phyloP scores from a whole-genome alignment of 352 stramenopile species.

The Phytopythium montanum region DNA sequence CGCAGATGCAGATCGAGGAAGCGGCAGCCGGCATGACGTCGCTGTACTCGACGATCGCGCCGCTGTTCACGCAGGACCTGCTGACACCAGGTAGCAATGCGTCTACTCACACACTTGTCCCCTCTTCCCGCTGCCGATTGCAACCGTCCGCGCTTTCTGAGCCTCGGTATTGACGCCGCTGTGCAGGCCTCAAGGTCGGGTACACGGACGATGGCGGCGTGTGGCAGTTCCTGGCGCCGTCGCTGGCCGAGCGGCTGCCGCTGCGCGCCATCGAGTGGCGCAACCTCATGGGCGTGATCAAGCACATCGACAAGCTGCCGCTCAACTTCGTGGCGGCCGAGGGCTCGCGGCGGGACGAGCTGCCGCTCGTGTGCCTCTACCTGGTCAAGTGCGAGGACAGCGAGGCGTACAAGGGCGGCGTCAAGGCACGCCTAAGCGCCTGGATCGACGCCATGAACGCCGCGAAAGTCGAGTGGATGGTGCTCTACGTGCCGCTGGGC shows the following conservation, averaged over 20 bases:
- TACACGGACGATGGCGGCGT: constrained; percentile 71
- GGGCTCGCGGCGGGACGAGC: constrained; percentile 12
- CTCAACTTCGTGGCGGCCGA: constrained; percentile 46
- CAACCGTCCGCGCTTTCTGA: not conserved
- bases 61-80: constrained; percentile 69
- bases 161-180: not conserved
- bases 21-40: constrained; percentile 35
- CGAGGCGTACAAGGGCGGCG: constrained; percentile 54
- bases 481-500: constrained; percentile 84
- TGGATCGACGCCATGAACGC: constrained; percentile 79
- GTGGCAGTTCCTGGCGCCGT: constrained; percentile 77
- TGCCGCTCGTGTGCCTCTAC: constrained; percentile 64
- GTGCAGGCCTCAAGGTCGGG: constrained; percentile 51
- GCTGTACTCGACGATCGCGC: constrained; percentile 63
- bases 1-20: too few species aligned
- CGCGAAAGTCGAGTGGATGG: constrained; percentile 65
- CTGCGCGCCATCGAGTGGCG: constrained; percentile 78
- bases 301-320: constrained; percentile 58
- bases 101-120: not conserved
- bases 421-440: constrained; percentile 39
- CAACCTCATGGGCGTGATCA: constrained; percentile 73
- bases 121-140: not conserved
- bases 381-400: constrained; percentile 85
- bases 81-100: constrained; percentile 32
- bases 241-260: constrained; percentile 56